Conservation (phyloP, 2,329 filamentous ascomycete genomes). For the Sporothrix humicola region DNA sequence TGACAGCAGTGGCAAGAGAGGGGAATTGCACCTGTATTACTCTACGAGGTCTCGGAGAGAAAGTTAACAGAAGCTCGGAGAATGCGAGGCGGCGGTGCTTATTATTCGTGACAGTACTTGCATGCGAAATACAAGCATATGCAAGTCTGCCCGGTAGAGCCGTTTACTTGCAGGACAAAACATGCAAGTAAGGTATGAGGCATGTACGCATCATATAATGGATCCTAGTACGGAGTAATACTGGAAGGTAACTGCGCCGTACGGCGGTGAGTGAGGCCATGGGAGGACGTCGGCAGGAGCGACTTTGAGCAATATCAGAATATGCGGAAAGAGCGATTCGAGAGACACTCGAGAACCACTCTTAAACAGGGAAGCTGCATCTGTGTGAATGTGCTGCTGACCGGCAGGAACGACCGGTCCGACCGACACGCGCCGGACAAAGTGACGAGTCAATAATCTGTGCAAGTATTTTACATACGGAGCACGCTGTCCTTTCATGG, state of each 20-base stretch:
- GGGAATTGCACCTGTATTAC: background rate
- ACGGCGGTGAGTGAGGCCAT: background rate
- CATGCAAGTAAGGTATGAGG: background rate
- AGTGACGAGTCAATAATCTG: background rate
- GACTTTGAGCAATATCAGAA: conserved; percentile 4
- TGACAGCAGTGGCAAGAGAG: background rate
- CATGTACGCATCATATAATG: background rate
- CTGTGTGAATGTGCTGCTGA: background rate
- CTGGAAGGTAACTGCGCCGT: background rate
- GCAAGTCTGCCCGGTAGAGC: background rate
- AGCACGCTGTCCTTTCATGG: background rate
- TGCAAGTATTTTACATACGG: background rate
- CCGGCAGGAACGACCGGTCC: background rate
- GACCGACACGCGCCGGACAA: background rate
- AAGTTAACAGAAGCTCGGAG: background rate
- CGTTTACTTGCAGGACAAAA: background rate
- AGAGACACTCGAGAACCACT: background rate
- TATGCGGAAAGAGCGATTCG: background rate
- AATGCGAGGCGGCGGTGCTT: background rate
- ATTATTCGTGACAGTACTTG: background rate
- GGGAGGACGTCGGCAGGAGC: conserved; percentile 15
- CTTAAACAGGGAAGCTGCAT: conserved; percentile 20
- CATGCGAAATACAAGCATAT: no score
- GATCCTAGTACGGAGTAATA: background rate
- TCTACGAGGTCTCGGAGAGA: background rate